phyloP scores from a whole-genome alignment of 2,329 filamentous ascomycete species.

The Stachybotrys chartarum region DNA sequence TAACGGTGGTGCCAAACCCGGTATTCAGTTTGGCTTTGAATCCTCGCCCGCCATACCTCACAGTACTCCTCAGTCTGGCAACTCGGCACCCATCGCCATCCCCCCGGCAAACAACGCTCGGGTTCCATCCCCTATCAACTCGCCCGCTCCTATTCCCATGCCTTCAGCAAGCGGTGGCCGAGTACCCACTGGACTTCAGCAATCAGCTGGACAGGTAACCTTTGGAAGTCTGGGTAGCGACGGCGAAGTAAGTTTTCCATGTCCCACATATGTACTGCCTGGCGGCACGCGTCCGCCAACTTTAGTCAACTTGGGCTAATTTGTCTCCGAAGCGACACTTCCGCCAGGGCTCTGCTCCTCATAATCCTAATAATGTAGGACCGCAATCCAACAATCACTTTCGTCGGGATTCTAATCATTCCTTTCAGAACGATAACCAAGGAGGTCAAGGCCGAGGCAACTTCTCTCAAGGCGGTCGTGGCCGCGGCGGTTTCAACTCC shows the following conservation, averaged over 20 bases:
- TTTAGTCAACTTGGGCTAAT: not conserved
- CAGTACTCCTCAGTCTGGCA: slow-evolving; percentile 55
- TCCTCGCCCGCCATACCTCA: slow-evolving; percentile 56
- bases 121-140: slow-evolving; percentile 76
- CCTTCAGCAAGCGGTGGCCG: slow-evolving; percentile 78
- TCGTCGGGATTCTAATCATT: slow-evolving; percentile 81
- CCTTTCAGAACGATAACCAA: slow-evolving; percentile 48
- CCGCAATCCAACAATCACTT: slow-evolving; percentile 65
- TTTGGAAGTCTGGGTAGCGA: slow-evolving; percentile 82
- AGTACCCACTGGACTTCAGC: slow-evolving; percentile 69
- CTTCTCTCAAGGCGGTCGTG: slow-evolving; percentile 42
- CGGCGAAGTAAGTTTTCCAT: slow-evolving; percentile 55
- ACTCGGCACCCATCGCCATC: slow-evolving; percentile 54
- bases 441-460: slow-evolving; percentile 44
- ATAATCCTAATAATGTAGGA: slow-evolving; percentile 52
- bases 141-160: slow-evolving; percentile 89
- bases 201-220: slow-evolving; percentile 59
- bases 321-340: slow-evolving; percentile 52
- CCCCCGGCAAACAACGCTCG: slow-evolving; percentile 57
- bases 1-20: slow-evolving; percentile 62
- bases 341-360: slow-evolving; percentile 57
- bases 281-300: slow-evolving; percentile 61
- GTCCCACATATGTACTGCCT: not conserved
- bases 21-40: slow-evolving; percentile 78
- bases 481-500: slow-evolving; percentile 40